phyloP scores from a whole-genome alignment of 148 eudicot species.

The Dysphania ambrosioides region DNA sequence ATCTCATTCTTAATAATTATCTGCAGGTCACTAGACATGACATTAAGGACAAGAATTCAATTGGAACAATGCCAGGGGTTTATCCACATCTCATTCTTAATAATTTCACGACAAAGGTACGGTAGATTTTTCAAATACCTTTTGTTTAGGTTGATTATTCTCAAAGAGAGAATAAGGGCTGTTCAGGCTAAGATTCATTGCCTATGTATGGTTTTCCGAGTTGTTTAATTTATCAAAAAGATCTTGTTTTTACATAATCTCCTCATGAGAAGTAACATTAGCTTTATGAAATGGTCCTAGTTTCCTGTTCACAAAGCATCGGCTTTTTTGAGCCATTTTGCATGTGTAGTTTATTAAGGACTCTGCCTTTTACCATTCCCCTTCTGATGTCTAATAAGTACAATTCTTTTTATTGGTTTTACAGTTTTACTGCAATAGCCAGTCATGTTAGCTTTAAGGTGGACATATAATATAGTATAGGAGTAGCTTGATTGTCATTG shows the following conservation, averaged over 20 bases:
- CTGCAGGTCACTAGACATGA: constrained; percentile 93
- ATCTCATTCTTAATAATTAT: constrained; percentile 17
- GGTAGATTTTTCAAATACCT: not conserved
- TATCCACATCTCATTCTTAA: constrained; percentile 82
- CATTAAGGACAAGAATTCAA: constrained; percentile 84
- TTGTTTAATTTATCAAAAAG: no score
- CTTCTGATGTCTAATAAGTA: not conserved
- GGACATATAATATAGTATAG: not conserved
- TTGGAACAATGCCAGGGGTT: constrained; percentile 94
- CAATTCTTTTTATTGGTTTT: not conserved
- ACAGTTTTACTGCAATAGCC: not conserved
- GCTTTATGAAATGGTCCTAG: not conserved
- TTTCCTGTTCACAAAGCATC: not conserved
- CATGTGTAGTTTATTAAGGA: not conserved
- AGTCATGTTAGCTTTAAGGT: not conserved
- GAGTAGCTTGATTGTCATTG: not conserved
- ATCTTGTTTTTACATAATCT: not conserved
- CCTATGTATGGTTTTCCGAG: not conserved
- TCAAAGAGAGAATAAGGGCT: not conserved
- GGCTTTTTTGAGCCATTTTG: not conserved
- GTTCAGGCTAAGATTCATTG: not conserved
- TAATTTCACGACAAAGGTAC: constrained; percentile 79
- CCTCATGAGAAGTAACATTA: not conserved
- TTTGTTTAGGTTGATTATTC: not conserved
- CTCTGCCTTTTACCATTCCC: no score